Evolutionary conservation across 257 asterid genomes (phyloP), one percentile per base, ranked within the genome.

Genomic region (Nicotiana otophora): DNA sequence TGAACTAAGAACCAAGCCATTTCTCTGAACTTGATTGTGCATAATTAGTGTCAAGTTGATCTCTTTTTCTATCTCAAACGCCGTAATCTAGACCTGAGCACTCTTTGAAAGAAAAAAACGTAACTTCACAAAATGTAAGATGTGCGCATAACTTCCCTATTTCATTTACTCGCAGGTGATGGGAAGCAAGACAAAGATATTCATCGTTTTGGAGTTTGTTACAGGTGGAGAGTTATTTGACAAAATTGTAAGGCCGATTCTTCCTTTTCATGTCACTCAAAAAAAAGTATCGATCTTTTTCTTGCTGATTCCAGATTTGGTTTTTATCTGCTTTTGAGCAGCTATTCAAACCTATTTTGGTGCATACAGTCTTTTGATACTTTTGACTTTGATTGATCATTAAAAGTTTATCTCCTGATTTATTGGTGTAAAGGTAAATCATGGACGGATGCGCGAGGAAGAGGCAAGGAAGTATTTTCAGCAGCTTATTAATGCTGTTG

Each of bases 161-260:
- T 42, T 42, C 82, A 75, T 65, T 30, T 82, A 19, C 74, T 69
- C 68, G 46, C 85, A 95, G 98, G 98, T 95, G 82, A 90, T 93
- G 97, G 99, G 92, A 48, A 95, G 98, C 94, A 95, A 91, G 92
- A 92, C 97, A 67, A 95, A 95, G 89, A 95, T 95, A 86, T 95
- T 91, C 70, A 95, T 95, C 36, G 92, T 94, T 82, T 84, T 95
- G 92, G 99, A 95, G 87, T 95, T 86, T 30, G 89, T 92, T 81
- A 90, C 97, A 5, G 98, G 99, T 31, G 98, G 99, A 87, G 99
- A 95, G 93, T 97, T 95, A 81, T 95, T 94, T 3, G 98, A 95
- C 91, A 92, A 95, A 91, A 94, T 92, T 84, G 99, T 94, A 87
- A 90, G 99, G 76, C 75, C 60, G 34, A 34, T 82, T 51, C 61